phyloP scores from a whole-genome alignment of 1,139 yeast genomes.

The Sugiyamaella xylanicola region DNA sequence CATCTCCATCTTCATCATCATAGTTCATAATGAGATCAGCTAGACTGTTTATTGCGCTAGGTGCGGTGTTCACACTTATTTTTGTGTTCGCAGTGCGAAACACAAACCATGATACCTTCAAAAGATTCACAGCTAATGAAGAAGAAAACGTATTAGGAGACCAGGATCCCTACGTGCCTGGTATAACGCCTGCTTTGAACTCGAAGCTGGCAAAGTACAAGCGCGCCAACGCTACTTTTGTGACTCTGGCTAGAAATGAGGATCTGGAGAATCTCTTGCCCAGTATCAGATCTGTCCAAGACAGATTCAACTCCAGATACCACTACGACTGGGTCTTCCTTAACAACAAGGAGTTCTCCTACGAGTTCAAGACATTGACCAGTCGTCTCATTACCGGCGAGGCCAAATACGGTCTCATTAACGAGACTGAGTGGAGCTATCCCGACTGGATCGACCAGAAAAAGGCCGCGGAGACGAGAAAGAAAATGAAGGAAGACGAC shows the following conservation, averaged over 20 bases:
- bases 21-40: neutral
- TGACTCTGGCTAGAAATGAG: slow-evolving; percentile 67
- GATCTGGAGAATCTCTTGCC: slow-evolving; percentile 61
- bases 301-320: slow-evolving; percentile 65
- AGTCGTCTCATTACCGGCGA: slow-evolving; percentile 57
- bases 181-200: slow-evolving; percentile 2
- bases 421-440: slow-evolving; percentile 68
- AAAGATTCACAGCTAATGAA: neutral
- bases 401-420: slow-evolving; percentile 63
- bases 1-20: no score
- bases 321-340: slow-evolving; percentile 82
- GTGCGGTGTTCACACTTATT: slow-evolving; percentile 1
- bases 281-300: slow-evolving; percentile 65
- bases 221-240: slow-evolving; percentile 60
- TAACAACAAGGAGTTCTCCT: slow-evolving; percentile 62
- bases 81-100: slow-evolving; percentile 3
- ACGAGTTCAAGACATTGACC: slow-evolving; percentile 57
- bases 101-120: neutral
- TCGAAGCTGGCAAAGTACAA: slow-evolving; percentile 2
- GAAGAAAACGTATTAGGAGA: neutral
- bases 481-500: slow-evolving; percentile 51
- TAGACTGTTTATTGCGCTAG: slow-evolving; percentile 1
- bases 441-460: slow-evolving; percentile 69
- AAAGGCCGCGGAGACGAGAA: slow-evolving; percentile 54
- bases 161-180: neutral